phyloP scores from a whole-genome alignment of 306 rosid species.

The Acacia acuminata region DNA sequence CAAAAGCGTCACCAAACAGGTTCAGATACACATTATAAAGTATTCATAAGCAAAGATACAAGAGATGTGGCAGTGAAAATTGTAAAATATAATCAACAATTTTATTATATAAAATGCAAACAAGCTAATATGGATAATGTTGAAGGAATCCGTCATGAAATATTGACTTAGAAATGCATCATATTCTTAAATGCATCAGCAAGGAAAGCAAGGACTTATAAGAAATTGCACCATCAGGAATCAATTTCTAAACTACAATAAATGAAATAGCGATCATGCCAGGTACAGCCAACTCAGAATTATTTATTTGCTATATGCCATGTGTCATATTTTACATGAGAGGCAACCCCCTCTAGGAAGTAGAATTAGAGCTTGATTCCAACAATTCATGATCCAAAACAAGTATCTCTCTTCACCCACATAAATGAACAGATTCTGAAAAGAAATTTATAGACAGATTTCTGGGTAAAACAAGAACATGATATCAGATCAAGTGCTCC shows the following conservation, averaged over 20 bases:
- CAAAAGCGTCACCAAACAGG: conserved; percentile 20
- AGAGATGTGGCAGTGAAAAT: not conserved
- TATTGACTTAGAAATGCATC: not conserved
- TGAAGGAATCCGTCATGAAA: not conserved
- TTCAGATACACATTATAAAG: conserved; percentile 8
- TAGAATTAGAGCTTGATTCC: not conserved
- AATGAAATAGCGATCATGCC: not conserved
- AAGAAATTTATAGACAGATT: not conserved
- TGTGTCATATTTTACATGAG: not conserved
- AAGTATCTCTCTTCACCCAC: not conserved
- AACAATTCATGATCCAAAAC: not conserved
- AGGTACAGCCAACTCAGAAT: not conserved
- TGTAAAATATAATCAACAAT: not conserved
- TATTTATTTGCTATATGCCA: not conserved
- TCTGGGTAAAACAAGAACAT: not conserved
- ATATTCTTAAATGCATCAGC: too few species aligned
- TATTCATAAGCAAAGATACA: not conserved
- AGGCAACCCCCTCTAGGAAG: not conserved
- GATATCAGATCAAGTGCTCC: not conserved
- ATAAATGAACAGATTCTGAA: not conserved
- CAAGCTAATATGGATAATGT: not conserved
- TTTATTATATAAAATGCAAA: not conserved
- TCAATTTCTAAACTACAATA: not conserved
- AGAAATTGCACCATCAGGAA: not conserved
- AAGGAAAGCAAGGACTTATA: not conserved